A percentile compares a stretch with the other conserved stretches of the same genome.
These are phyloP conservation scores for Pneumocystis jirovecii DNA, from an alignment of 1,139 yeast species.

Conservation along the genomic window DNA sequence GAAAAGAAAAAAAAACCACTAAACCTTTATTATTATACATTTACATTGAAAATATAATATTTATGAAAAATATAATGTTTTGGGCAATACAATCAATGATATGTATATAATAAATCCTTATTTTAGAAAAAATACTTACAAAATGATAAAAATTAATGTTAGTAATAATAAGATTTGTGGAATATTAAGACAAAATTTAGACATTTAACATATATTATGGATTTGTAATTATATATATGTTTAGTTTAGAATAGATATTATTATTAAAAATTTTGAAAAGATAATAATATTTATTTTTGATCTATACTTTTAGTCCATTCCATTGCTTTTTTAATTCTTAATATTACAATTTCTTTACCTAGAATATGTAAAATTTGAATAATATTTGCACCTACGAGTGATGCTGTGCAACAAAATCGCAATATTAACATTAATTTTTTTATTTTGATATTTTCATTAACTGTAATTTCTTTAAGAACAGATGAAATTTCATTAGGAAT, in stretches of 20 bases:
- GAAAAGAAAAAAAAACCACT: no score
- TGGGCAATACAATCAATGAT: neutral
- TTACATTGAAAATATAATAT: no score
- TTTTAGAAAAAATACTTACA: neutral
- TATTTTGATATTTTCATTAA: neutral
- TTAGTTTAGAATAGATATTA: neutral
- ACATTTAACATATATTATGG: neutral
- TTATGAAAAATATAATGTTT: neutral
- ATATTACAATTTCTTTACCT: neutral
- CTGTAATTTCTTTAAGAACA: neutral
- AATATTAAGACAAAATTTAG: neutral
- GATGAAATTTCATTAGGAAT: neutral
- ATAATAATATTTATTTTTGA: neutral
- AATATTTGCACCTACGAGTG: neutral
- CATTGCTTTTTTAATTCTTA: neutral
- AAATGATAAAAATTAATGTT: neutral
- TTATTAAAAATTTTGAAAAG: neutral
- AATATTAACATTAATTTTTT: neutral
- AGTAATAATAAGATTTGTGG: neutral
- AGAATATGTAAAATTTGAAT: neutral
- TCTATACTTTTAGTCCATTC: neutral
- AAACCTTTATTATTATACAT: no score
- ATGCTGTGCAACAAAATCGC: neutral
- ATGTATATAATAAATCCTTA: neutral
- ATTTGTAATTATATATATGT: neutral